Evolutionary conservation across 192 early-diverging fungal species (phyloP).

Genomic region (Coemansia sp.): DNA sequence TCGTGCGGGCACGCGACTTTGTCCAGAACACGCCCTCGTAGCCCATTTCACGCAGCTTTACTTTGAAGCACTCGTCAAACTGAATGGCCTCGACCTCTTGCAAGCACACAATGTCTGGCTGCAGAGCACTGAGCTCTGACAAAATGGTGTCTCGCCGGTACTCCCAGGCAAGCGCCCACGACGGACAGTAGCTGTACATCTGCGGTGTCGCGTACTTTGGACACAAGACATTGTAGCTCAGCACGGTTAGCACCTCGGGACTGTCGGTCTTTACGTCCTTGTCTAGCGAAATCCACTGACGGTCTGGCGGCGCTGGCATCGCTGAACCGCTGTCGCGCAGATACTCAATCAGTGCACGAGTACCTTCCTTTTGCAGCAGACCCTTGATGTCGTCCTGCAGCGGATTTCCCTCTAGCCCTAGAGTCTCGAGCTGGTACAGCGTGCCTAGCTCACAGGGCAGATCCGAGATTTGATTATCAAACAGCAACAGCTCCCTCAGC

Average conservation of each 20-base stretch:
- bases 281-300: conserved; percentile 88
- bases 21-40: conserved; percentile 93
- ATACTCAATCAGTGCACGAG: conserved; percentile 74
- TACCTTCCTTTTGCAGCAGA: conserved; percentile 84
- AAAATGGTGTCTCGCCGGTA: conserved; percentile 87
- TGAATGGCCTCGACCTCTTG: conserved; percentile 90
- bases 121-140: conserved; percentile 79
- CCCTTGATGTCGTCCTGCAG: conserved; percentile 75
- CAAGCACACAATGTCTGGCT: conserved; percentile 89
- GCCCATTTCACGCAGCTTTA: conserved; percentile 61
- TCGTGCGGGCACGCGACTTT: conserved; percentile 92
- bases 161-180: conserved; percentile 92
- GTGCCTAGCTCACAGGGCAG: conserved; percentile 87
- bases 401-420: conserved; percentile 96
- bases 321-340: conserved; percentile 84
- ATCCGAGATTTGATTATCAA: conserved; percentile 86
- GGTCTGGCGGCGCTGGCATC: conserved; percentile 72
- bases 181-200: conserved; percentile 90
- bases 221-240: conserved; percentile 91
- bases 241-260: conserved; percentile 78
- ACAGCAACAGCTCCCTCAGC: conserved; percentile 79
- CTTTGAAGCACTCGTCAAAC: conserved; percentile 85
- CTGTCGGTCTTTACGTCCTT: conserved; percentile 61
- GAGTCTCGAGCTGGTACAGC: conserved; percentile 81
- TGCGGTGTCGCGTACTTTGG: conserved; percentile 86